Evolutionary conservation across 31 red algal genomes (phyloP).

Genomic region (Endocladia muricata): DNA sequence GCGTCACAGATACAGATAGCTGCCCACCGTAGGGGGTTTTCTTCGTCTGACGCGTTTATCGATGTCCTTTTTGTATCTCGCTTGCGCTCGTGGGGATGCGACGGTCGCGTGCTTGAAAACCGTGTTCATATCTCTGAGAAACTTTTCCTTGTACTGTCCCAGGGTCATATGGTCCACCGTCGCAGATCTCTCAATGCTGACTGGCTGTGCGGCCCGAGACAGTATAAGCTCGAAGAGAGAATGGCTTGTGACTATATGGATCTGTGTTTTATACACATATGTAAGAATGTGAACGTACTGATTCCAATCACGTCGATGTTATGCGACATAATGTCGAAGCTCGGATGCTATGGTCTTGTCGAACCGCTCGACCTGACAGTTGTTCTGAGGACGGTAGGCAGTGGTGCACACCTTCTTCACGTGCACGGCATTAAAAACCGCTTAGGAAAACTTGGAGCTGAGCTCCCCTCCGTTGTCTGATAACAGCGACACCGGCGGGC

Average conservation of each 20-base stretch:
- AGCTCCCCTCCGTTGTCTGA: conserved; percentile 22
- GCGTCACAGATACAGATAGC: too few species aligned
- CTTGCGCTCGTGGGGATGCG: too few species aligned
- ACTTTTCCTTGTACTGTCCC: too few species aligned
- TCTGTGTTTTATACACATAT: conserved; percentile 27
- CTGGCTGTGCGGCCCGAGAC: too few species aligned
- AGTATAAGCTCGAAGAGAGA: conserved; percentile 6
- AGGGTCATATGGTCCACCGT: too few species aligned
- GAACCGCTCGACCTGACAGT: conserved; percentile 18
- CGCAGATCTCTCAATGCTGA: too few species aligned
- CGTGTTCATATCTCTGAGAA: too few species aligned
- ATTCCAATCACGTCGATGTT: background rate
- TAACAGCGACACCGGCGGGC: background rate
- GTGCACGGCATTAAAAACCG: background rate
- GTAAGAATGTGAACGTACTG: conserved; percentile 3
- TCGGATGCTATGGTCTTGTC: conserved; percentile 4
- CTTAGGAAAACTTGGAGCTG: conserved; percentile 6
- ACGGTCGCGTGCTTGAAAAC: too few species aligned
- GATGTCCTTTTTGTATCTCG: too few species aligned
- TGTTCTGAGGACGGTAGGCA: conserved; percentile 22
- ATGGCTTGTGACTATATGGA: conserved; percentile 6
- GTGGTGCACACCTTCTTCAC: background rate
- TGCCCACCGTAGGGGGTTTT: too few species aligned
- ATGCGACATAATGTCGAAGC: conserved; percentile 10
- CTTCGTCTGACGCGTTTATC: too few species aligned